phyloP scores from a whole-genome alignment of 2,329 filamentous ascomycete genomes.

The Colletotrichum brevisporum region DNA sequence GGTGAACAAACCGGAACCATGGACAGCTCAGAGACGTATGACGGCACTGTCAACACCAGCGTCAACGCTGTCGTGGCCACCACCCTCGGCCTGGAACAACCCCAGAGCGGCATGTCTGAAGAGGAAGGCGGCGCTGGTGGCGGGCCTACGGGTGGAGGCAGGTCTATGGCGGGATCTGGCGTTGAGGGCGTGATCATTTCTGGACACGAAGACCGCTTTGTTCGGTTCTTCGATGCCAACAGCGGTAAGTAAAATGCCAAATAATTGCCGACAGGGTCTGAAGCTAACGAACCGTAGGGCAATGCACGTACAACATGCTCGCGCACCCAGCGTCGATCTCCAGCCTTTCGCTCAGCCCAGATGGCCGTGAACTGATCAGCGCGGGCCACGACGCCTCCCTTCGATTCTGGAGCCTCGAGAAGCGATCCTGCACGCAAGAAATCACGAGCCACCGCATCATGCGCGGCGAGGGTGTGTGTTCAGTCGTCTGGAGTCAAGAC shows the following conservation, averaged over 20 bases:
- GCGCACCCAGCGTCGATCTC: slow-evolving; percentile 96
- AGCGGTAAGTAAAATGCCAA: slow-evolving; percentile 78
- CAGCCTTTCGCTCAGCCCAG: slow-evolving; percentile 89
- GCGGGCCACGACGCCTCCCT: slow-evolving; percentile 96
- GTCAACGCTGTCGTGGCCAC: slow-evolving; percentile 94
- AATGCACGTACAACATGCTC: slow-evolving; percentile 99
- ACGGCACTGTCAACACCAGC: slow-evolving; percentile 82
- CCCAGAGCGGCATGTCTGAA: slow-evolving; percentile 73
- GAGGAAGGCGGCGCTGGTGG: slow-evolving; percentile 79
- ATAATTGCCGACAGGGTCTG: not conserved
- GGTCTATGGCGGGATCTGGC: slow-evolving; percentile 77
- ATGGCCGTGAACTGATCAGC: slow-evolving; percentile 93
- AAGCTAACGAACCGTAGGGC: slow-evolving; percentile 69
- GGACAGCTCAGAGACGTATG: slow-evolving; percentile 94
- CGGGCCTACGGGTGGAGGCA: slow-evolving; percentile 82
- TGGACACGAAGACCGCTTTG: slow-evolving; percentile 95
- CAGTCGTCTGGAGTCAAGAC: slow-evolving; percentile 95
- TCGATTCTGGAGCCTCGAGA: slow-evolving; percentile 97
- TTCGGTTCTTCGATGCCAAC: slow-evolving; percentile 98
- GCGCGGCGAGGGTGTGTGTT: slow-evolving; percentile 95
- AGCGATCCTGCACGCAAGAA: slow-evolving; percentile 94
- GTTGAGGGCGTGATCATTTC: slow-evolving; percentile 96
- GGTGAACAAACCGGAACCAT: slow-evolving; percentile 94
- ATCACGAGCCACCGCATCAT: slow-evolving; percentile 94
- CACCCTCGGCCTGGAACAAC: slow-evolving; percentile 84